Evolutionary conservation across 352 stramenopile genomes (phyloP).

Genomic region (Phytophthora pisi): DNA sequence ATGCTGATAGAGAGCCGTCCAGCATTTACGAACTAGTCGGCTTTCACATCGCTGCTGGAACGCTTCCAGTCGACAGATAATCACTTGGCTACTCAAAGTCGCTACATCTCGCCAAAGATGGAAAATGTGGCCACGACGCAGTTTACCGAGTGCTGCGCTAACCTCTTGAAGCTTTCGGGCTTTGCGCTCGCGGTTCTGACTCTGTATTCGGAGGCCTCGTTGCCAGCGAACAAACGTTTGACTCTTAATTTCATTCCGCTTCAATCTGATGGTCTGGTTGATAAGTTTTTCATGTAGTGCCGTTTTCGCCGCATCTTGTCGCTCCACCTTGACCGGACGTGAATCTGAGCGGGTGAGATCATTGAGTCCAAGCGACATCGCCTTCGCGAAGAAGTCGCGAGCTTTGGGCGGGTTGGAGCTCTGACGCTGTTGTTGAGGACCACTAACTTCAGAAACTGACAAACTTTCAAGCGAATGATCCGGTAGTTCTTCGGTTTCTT

Average conservation of each 20-base stretch:
- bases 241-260: constrained; percentile 46
- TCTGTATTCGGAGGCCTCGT: constrained; percentile 58
- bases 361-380: constrained; percentile 15
- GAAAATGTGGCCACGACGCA: constrained; percentile 49
- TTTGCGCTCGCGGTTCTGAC: constrained; percentile 42
- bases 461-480: constrained; percentile 21
- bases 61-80: constrained; percentile 51
- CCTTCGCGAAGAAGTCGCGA: constrained; percentile 24
- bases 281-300: constrained; percentile 68
- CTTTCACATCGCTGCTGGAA: constrained; percentile 41
- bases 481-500: neutral
- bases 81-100: constrained; percentile 32
- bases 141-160: constrained; percentile 17
- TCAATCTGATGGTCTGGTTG: constrained; percentile 49
- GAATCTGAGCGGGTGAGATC: constrained; percentile 24
- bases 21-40: constrained; percentile 31
- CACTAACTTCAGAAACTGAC: neutral
- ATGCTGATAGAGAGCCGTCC: constrained; percentile 12
- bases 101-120: constrained; percentile 39
- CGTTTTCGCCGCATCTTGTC: constrained; percentile 29
- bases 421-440: neutral
- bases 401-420: constrained; percentile 6
- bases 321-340: constrained; percentile 13
- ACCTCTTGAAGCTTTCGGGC: constrained; percentile 34
- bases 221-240: constrained; percentile 59